Conservation (phyloP, 352 stramenopile genomes). For the Globisporangium irregulare region DNA sequence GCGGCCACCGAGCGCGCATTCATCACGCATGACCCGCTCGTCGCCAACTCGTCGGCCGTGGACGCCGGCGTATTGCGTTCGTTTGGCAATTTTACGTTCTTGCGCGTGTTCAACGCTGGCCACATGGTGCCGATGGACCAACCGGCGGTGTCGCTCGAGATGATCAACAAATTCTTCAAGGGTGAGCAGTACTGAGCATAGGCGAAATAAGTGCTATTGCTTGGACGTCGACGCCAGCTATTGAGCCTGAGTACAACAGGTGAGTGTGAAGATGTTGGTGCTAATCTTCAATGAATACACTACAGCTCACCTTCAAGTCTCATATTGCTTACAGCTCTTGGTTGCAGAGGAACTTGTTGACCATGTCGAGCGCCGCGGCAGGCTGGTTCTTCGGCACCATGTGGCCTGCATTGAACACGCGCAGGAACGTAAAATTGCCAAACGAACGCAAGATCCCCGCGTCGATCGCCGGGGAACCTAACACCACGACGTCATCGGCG, state of each 20-base stretch:
- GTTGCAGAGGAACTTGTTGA: conserved; percentile 83
- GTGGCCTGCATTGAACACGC: conserved; percentile 91
- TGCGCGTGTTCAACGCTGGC: conserved; percentile 46
- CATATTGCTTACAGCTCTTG: neutral
- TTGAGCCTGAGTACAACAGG: too few relatives aligned
- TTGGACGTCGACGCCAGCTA: too few relatives aligned
- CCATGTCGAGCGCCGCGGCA: conserved; percentile 85
- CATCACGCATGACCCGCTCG: conserved; percentile 26
- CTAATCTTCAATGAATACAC: too few relatives aligned
- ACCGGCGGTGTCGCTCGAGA: conserved; percentile 33
- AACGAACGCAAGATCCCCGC: conserved; percentile 40
- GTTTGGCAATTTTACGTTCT: conserved; percentile 44
- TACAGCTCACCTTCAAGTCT: too few relatives aligned
- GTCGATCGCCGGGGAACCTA: neutral
- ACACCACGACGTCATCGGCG: neutral
- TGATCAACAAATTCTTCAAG: conserved; percentile 55
- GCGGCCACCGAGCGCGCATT: conserved; percentile 27
- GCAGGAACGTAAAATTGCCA: conserved; percentile 88
- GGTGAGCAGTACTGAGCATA: conserved; percentile 22
- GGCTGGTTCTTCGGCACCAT: conserved; percentile 94
- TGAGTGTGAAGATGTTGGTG: too few relatives aligned
- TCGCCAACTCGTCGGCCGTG: conserved; percentile 14
- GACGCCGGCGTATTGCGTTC: conserved; percentile 33
- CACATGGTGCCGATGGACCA: conserved; percentile 61
- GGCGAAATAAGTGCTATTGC: neutral